Percentiles rank a stretch among this genome's conserved stretches.
Evolutionary conservation across 306 rosid species (phyloP).

Genomic region (Carpinus fangiana): DNA sequence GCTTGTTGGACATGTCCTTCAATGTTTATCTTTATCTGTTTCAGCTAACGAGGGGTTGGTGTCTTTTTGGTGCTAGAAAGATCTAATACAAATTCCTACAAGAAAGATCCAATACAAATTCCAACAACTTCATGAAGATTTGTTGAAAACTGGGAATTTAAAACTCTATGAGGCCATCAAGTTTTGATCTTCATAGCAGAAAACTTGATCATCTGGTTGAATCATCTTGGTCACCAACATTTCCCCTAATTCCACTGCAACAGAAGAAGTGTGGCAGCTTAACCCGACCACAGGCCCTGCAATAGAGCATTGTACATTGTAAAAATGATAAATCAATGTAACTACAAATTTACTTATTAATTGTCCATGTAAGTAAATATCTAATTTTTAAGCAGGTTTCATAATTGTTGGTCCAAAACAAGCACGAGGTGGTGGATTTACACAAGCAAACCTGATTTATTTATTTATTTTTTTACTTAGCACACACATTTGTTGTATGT

Average conservation of each 20-base stretch:
- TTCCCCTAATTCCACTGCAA: slow-evolving; percentile 54
- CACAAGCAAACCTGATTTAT: not conserved
- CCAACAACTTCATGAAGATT: not conserved
- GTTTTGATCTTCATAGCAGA: not conserved
- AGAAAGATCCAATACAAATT: not conserved
- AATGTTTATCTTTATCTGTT: no score
- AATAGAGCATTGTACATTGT: not conserved
- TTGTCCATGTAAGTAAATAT: not conserved
- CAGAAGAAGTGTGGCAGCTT: slow-evolving; percentile 65
- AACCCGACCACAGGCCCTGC: slow-evolving; percentile 56
- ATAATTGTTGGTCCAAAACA: not conserved
- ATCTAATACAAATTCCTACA: not conserved
- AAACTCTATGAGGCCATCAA: not conserved
- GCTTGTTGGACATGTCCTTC: no score
- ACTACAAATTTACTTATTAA: not conserved
- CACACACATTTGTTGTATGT: not conserved
- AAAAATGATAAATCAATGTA: not conserved
- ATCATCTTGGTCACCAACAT: slow-evolving; percentile 29
- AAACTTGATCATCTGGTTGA: slow-evolving; percentile 32
- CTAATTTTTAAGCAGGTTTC: not conserved
- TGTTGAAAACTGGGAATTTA: not conserved
- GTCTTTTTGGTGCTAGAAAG: no score
- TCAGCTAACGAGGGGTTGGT: no score
- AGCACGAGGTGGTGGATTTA: not conserved
- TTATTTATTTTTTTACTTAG: not conserved